A percentile compares a stretch with the other conserved stretches of the same genome.
Evolutionary conservation across 768 basidiomycete species (phyloP).

Genomic region (Tulasnella sp.): DNA sequence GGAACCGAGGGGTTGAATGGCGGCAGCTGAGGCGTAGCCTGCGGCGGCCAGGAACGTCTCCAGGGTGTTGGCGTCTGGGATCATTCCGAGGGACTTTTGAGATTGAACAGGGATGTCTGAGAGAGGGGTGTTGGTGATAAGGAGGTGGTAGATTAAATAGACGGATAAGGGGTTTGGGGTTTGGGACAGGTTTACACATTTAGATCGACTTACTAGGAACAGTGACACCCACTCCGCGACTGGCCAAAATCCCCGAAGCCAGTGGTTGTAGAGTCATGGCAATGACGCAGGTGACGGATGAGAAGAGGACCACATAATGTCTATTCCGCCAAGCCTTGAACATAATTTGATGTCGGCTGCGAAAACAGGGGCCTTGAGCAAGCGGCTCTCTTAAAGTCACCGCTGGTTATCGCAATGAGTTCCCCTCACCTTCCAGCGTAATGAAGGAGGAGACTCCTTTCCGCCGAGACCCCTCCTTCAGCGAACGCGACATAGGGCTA

Average conservation of each 20-base stretch:
- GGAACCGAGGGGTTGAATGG: background rate
- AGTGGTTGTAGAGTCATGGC: background rate
- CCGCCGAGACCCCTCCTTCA: background rate
- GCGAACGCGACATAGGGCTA: constrained; percentile 11
- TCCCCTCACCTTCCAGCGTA: constrained; percentile 12
- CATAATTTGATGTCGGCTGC: background rate
- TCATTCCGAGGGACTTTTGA: constrained; percentile 4
- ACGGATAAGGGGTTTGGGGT: background rate
- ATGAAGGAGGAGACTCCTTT: background rate
- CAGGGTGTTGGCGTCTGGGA: background rate
- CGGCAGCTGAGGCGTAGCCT: constrained; percentile 5
- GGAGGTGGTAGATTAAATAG: background rate
- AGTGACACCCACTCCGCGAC: background rate
- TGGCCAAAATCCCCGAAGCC: constrained; percentile 13
- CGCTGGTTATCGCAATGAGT: no score
- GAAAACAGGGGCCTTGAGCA: background rate
- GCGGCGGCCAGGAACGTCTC: constrained; percentile 5
- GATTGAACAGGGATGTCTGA: constrained; percentile 2
- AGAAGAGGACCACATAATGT: constrained; percentile 10
- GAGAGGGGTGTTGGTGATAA: background rate
- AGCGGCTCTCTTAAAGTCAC: background rate
- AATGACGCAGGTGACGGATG: background rate
- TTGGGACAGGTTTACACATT: background rate
- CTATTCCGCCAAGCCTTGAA: background rate
- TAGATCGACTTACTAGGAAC: constrained; percentile 9